Evolutionary conservation across 805 yeast genomes (phyloP), one percentile per base, ranked within the genome.

Genomic region (Candida ficus): DNA sequence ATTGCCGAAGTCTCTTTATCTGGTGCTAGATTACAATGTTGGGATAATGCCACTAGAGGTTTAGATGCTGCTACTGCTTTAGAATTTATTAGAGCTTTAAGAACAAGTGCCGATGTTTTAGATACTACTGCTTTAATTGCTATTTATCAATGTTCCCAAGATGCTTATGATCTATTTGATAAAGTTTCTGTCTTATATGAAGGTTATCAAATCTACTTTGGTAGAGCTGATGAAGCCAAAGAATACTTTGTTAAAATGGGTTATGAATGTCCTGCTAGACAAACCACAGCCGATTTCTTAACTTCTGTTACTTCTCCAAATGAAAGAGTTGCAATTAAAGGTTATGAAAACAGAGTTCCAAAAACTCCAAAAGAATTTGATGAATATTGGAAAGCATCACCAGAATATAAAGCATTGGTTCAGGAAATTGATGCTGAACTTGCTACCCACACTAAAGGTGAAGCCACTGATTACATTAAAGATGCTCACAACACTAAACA

Each of bases 21-120:
- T 38, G 78, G 77, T 45, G 72, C 80, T 23, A 62, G 61, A 43
- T 48, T 72, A 30, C 73, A 69, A 49, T 71, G 75, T 57, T 72
- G 75, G 75, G 77, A 76, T 66, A 76, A 76, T 46, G 74, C 81
- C n/a, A 76, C 83, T 13, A 71, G 81, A 67, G 83, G 83, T 48
- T 67, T 76, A 57, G 83, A 76, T 63, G 67, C 83, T 14, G 80
- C 82, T 18, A 75, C 80, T 29, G 80, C 82, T 11, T 61, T 73
- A 47, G 80, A 76, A 51, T 76, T 75, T 44, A 69, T 74, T 40
- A 63, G 70, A 52, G 78, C 80, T 27, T 63, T 76, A 47, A 74
- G 72, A 53, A 67, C 76, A 4, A 63, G 71, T 19, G 76, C 80
- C 63, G 42, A 67, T 44, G 60, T 78, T 26, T 53, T 67, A 33